Conservation (phyloP, 1,139 yeast species). For the Geotrichum restrictum region DNA sequence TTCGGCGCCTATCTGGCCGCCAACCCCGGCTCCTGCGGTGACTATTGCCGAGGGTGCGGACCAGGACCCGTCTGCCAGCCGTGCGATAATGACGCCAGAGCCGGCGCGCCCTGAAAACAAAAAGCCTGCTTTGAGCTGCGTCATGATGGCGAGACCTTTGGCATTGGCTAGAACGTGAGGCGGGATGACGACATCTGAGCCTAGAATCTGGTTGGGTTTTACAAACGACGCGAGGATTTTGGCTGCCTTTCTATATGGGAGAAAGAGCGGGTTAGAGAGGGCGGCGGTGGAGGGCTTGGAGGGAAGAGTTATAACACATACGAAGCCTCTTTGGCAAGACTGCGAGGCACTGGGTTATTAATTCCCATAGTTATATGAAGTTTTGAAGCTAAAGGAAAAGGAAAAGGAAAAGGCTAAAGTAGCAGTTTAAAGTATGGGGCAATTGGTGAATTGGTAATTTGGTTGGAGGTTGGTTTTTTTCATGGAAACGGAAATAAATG, state of each 20-base stretch:
- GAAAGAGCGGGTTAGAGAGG: background rate
- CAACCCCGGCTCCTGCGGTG: conserved; percentile 98
- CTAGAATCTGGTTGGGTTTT: conserved; percentile 88
- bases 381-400: background rate
- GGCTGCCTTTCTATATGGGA: conserved; percentile 85
- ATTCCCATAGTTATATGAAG: conserved; percentile 50
- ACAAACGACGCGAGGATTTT: conserved; percentile 82
- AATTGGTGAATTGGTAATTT: too few species aligned
- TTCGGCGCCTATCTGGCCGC: conserved; percentile 96
- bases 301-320: too few species aligned
- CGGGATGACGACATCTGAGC: conserved; percentile 85
- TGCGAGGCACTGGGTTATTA: conserved; percentile 93
- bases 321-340: conserved; percentile 58
- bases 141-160: conserved; percentile 84
- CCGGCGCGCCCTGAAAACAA: conserved; percentile 96
- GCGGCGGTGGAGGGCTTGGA: conserved; percentile 13
- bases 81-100: conserved; percentile 89
- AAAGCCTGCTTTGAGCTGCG: conserved; percentile 85
- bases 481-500: too few species aligned
- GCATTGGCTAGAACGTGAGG: conserved; percentile 84
- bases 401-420: too few species aligned
- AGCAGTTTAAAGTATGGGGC: too few species aligned
- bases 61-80: conserved; percentile 92
- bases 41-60: conserved; percentile 94
- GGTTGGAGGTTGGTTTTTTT: too few species aligned